phyloP scores from a whole-genome alignment of 108 stramenopile genomes.

The Epithemia pelagica region DNA sequence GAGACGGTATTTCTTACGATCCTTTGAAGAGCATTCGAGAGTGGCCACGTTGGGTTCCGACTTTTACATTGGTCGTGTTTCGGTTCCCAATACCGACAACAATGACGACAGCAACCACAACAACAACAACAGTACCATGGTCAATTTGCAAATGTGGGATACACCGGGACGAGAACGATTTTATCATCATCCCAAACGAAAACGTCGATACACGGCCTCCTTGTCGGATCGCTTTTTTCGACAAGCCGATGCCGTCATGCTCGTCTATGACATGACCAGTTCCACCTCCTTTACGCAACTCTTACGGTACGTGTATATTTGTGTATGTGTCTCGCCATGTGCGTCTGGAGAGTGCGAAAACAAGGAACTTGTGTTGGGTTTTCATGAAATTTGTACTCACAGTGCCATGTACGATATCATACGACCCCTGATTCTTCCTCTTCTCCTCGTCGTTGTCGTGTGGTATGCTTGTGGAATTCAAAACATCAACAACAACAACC shows the following conservation, averaged over 20 bases:
- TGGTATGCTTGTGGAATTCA: neutral
- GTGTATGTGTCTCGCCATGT: too few species aligned
- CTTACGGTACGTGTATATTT: conserved; percentile 18
- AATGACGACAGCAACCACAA: conserved; percentile 4
- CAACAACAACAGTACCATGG: conserved; percentile 4
- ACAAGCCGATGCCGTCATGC: conserved; percentile 57
- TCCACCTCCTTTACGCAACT: conserved; percentile 69
- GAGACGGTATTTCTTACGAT: conserved; percentile 44
- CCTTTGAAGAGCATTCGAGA: conserved; percentile 23
- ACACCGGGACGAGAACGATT: conserved; percentile 52
- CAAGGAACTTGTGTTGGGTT: too few species aligned
- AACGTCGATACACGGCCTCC: conserved; percentile 23
- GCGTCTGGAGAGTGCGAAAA: too few species aligned
- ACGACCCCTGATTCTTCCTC: neutral
- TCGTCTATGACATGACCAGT: conserved; percentile 75
- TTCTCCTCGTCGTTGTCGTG: neutral
- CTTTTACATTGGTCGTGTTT: conserved; percentile 25
- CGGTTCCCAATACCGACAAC: conserved; percentile 7
- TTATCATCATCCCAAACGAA: conserved; percentile 7
- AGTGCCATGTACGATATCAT: too few species aligned
- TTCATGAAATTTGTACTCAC: too few species aligned
- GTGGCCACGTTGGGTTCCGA: conserved; percentile 40
- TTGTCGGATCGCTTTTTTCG: conserved; percentile 50
- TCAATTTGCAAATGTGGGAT: conserved; percentile 29
- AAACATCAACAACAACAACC: conserved; percentile 1